Evolutionary conservation across 495 filamentous ascomycete species (phyloP), one percentile per base, ranked within the genome.

Genomic region (Cetradonia linearis): DNA sequence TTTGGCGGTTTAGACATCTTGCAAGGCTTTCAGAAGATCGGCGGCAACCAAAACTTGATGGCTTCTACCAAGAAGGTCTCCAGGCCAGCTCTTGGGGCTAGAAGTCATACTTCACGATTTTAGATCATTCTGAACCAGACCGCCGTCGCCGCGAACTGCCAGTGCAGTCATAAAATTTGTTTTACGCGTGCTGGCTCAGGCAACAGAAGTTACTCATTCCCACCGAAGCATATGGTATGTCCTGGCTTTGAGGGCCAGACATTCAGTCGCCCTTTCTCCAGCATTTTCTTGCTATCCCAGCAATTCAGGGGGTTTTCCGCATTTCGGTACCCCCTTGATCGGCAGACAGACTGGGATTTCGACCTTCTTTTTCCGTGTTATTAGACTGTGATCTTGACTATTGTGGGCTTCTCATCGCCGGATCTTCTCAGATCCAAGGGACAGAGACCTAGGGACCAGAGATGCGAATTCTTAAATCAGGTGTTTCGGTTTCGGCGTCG

Each of bases 11-110:
- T 94, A 49, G 91, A 96, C 71, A 84, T 97, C 58, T 78, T 91
- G 56, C 86, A 90, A 69, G 90, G 89, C 8, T 95, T 96, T 66
- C 85, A 89, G 70, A 90, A 89, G 71, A 96, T 95, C 71, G 89
- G 89, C 59, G 83, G 76, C 5, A 58, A 70, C 49, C 69, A 60
- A 49, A 74, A 73, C 55, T 69, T 76, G 7, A 69, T 71, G 28
- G 38, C 68, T 18, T 69, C 70, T 28, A 62, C 66, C 1, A 72
- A 70, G 47, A 52, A 69, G n/a, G 57, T 70, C 20, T 46, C 73
- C 13, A 71, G 77, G 58, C 73, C 77, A n/a, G 69, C 70, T 10
- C 47, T 77, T 27, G 72, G 71, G 60, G 63, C 63, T 49, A 71
- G 73, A 47, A 77, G 71, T 66, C 72, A 74, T 56, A 76, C 73